These are phyloP conservation scores for Trichoderma polysporum DNA, from an alignment of 2,329 filamentous ascomycete species.

Conservation along the genomic window DNA sequence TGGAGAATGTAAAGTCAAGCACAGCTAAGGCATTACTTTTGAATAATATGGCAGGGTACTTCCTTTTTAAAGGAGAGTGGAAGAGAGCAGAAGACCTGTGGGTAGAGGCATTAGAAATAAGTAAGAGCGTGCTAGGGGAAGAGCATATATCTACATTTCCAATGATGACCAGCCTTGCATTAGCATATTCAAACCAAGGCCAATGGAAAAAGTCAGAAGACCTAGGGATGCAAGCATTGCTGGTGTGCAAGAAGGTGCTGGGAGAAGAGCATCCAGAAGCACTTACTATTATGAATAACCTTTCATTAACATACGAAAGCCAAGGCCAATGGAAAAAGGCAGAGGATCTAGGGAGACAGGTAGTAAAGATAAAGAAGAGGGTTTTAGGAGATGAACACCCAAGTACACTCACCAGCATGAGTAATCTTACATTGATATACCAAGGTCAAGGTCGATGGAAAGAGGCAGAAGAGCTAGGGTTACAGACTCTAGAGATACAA, in stretches of 20 bases:
- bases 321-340: slow-evolving; percentile 17
- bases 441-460: slow-evolving; percentile 10
- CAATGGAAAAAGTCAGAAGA: not conserved
- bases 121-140: not conserved
- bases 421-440: not conserved
- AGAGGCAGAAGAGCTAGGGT: not conserved
- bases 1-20: not conserved
- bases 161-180: not conserved
- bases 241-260: not conserved
- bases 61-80: not conserved
- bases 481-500: not conserved
- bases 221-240: not conserved
- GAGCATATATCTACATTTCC: not conserved
- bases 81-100: not conserved
- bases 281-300: not conserved
- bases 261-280: not conserved
- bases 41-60: not conserved
- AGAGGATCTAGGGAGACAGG: not conserved
- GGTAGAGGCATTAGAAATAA: not conserved
- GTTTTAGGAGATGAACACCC: not conserved
- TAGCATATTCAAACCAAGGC: not conserved
- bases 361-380: not conserved
- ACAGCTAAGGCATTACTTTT: not conserved
- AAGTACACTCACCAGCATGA: not conserved
- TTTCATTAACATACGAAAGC: not conserved